A percentile compares a stretch with the other conserved stretches of the same genome.
These are phyloP conservation scores for Geotrichum phurueaensis DNA, from an alignment of 1,139 yeast genomes.

Conservation along the genomic window DNA sequence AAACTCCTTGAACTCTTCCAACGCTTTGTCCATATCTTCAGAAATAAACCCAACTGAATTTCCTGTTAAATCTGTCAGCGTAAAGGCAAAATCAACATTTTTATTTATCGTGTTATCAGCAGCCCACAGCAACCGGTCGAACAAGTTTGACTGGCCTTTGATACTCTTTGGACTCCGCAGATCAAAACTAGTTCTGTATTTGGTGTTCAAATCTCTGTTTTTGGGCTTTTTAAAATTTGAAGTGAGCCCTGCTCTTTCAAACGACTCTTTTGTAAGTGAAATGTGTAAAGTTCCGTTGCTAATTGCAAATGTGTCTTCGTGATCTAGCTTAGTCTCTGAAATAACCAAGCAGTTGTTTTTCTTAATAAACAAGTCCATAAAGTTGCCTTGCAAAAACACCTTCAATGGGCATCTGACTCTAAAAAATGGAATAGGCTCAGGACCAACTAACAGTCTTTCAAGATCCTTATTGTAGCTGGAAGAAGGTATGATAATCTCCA, in stretches of 20 bases:
- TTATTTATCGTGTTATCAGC: slow-evolving; percentile 19
- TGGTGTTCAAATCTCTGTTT: not conserved
- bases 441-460: not conserved
- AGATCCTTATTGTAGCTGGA: not conserved
- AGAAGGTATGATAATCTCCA: slow-evolving; percentile 9
- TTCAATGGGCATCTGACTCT: slow-evolving; percentile 10
- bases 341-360: slow-evolving; percentile 18
- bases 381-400: slow-evolving; percentile 9
- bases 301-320: slow-evolving; percentile 35
- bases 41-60: not conserved
- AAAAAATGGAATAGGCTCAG: not conserved
- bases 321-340: slow-evolving; percentile 29
- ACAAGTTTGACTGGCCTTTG: slow-evolving; percentile 21
- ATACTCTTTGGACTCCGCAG: slow-evolving; percentile 15
- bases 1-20: not conserved
- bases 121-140: slow-evolving; percentile 39
- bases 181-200: slow-evolving; percentile 20
- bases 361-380: slow-evolving; percentile 16
- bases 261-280: slow-evolving; percentile 32
- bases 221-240: slow-evolving; percentile 9
- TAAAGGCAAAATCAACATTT: slow-evolving; percentile 4
- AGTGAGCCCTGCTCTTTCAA: slow-evolving; percentile 33
- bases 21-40: slow-evolving; percentile 3
- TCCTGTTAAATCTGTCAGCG: not conserved
- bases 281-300: slow-evolving; percentile 28